phyloP scores from a whole-genome alignment of 2,329 filamentous ascomycete genomes.

The Zelopaecilomyces penicillatus region DNA sequence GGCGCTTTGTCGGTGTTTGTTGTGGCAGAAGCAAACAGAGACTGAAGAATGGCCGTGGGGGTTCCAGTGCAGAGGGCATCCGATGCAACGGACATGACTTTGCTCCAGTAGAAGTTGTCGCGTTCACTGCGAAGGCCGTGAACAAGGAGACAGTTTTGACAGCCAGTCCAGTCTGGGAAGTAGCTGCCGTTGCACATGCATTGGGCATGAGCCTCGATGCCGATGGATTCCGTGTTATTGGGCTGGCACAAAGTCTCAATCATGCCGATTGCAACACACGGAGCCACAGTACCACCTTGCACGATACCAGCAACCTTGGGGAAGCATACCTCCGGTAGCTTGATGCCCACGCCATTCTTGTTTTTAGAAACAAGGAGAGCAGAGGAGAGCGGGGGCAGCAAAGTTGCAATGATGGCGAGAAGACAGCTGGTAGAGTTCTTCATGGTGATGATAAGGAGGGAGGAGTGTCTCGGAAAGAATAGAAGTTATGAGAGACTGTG shows the following conservation, averaged over 20 bases:
- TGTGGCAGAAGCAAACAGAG: constrained; percentile 24
- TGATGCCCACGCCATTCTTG: not conserved
- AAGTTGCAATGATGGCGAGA: constrained; percentile 7
- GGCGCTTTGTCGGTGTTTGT: constrained; percentile 13
- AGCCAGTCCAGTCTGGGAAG: constrained; percentile 35
- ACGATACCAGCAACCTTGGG: constrained; percentile 9
- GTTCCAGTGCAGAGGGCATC: constrained; percentile 27
- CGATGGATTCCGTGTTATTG: constrained; percentile 17
- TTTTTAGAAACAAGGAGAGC: not conserved
- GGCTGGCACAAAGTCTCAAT: constrained; percentile 23
- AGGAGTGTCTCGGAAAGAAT: not conserved
- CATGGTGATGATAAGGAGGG: constrained; percentile 7
- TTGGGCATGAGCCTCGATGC: constrained; percentile 21
- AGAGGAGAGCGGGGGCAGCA: constrained; percentile 9
- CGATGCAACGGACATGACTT: constrained; percentile 27
- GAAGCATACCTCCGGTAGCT: not conserved
- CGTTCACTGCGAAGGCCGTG: constrained; percentile 31
- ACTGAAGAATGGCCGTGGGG: constrained; percentile 27
- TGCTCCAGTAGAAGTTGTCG: constrained; percentile 24
- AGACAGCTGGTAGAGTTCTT: constrained; percentile 6
- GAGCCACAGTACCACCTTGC: constrained; percentile 11
- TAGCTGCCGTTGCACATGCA: constrained; percentile 36
- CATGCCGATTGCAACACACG: constrained; percentile 20
- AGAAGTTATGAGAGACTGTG: constrained; percentile 1
- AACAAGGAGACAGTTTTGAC: constrained; percentile 31